Base-by-base conservation (phyloP, 2,329 filamentous ascomycete genomes). In the Sporothrix inflata region DNA sequence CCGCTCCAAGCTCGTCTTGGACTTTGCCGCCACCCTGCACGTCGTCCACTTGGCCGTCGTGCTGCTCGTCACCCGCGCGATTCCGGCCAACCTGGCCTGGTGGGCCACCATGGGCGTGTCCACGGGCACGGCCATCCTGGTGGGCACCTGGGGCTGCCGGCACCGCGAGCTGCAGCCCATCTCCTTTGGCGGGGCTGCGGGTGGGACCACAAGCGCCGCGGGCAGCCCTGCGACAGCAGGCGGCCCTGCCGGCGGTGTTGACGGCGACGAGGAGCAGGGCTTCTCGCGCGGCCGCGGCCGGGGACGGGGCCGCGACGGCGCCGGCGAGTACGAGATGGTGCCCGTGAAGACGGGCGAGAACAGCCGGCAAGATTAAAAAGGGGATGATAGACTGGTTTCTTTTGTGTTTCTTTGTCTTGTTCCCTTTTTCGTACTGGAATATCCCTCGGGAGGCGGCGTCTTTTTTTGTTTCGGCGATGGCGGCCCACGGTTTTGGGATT, bases 1-100 rank as follows among this genome's bases (percentile, higher is more conserved):
- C 24, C 93, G 96, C 74, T 96, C 92, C 65, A 98, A 98, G 81
- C 91, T 98, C 74, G 92, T 98, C 68, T 94, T 94, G 76, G 96
- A 99, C 82, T 99, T 98, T 80, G 93, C 94, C 42, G 84, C 98
- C 30, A 97, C 95, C 2, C 88, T 98, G 21, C 79, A 82, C 76
- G 73, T 73, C 49, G 74, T 82, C 68, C 81, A 82, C 74, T 76
- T 81, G 27, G 60, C 78, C 71, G 75, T 81, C 40, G 79, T 93
- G 38, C 91, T 90, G 24, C 80, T 97, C 45, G 97, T 97, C 82
- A 91, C 92, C 3, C 89, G 90, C 77, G 87, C 88, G 11, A 79
- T 98, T 38, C 96, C 96, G 1, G 85, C 87, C 11, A 91, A 95
- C 80, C 83, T 89, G 75, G 91, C 97, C 77, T 99, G 96, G 96